Evolutionary conservation across 306 rosid species (phyloP).

Genomic region (Dalbergia oliveri): DNA sequence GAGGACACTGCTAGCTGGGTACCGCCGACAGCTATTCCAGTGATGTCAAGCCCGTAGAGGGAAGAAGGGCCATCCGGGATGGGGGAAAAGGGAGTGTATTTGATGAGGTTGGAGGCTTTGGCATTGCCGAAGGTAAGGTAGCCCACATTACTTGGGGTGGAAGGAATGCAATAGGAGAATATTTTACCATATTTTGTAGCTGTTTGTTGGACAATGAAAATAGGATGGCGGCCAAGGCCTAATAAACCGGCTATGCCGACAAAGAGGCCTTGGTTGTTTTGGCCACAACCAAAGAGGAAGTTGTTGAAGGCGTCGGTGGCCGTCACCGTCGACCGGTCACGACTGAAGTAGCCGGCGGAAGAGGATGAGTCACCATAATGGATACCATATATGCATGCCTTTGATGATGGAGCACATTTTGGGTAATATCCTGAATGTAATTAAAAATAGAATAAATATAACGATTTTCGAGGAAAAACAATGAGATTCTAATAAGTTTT

Average conservation of each 20-base stretch:
- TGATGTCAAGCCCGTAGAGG: conserved; percentile 60
- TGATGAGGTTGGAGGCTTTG: background rate
- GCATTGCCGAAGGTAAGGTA: conserved; percentile 55
- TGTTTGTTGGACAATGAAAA: conserved; percentile 75
- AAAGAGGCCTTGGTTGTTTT: conserved; percentile 72
- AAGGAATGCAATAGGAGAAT: conserved; percentile 84
- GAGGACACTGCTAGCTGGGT: conserved; percentile 47
- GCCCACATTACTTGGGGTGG: conserved; percentile 64
- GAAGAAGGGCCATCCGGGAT: conserved; percentile 25
- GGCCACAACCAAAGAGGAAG: conserved; percentile 81
- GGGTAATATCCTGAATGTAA: conserved; percentile 52
- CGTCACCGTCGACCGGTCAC: conserved; percentile 57
- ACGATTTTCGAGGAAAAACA: background rate
- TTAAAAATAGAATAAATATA: background rate
- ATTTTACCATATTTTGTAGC: conserved; percentile 54
- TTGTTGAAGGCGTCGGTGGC: conserved; percentile 30
- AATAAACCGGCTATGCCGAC: conserved; percentile 71
- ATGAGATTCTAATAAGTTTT: too few relatives aligned
- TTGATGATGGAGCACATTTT: conserved; percentile 40
- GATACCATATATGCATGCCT: conserved; percentile 60
- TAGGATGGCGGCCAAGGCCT: conserved; percentile 75
- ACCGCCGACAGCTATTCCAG: conserved; percentile 58
- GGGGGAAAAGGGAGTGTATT: conserved; percentile 63
- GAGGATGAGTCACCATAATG: conserved; percentile 63
- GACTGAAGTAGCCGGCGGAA: conserved; percentile 63